These are phyloP conservation scores for Colletotrichum lupini DNA, from an alignment of 2,329 filamentous ascomycete genomes.

Conservation along the genomic window DNA sequence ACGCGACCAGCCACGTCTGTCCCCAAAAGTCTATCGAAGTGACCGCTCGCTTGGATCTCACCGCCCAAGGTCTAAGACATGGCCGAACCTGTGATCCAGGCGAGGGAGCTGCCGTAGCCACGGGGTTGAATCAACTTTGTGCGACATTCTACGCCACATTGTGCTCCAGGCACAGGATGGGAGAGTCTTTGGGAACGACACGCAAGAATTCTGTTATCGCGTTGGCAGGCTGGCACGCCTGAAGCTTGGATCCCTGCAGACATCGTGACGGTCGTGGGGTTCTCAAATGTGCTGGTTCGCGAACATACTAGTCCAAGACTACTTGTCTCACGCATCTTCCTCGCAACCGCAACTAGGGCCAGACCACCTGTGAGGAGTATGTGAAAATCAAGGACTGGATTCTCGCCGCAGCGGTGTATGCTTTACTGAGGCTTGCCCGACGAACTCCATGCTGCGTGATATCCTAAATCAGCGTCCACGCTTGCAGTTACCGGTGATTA, in stretches of 20 bases:
- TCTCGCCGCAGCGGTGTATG: not conserved
- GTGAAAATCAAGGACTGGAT: not conserved
- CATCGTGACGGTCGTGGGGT: not conserved
- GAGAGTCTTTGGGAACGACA: not conserved
- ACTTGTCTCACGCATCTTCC: not conserved
- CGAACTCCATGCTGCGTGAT: not conserved
- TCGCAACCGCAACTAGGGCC: too few species aligned
- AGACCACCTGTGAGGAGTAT: not conserved
- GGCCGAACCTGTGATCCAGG: not conserved
- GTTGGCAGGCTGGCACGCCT: not conserved
- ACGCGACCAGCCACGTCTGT: slow-evolving; percentile 11
- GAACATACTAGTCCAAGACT: not conserved
- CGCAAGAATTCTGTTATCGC: too few species aligned
- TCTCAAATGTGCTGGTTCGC: not conserved
- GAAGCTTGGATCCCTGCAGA: not conserved
- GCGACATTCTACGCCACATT: not conserved
- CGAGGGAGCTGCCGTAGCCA: not conserved
- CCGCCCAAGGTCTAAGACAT: slow-evolving; percentile 21
- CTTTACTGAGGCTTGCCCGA: not conserved
- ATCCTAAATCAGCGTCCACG: not conserved
- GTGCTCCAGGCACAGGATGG: not conserved
- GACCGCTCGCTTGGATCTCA: slow-evolving; percentile 21
- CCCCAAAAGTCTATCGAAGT: not conserved
- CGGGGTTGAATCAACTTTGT: not conserved
- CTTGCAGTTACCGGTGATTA: not conserved